phyloP scores from a whole-genome alignment of 495 filamentous ascomycete genomes.

The Penicillium bialowiezense region DNA sequence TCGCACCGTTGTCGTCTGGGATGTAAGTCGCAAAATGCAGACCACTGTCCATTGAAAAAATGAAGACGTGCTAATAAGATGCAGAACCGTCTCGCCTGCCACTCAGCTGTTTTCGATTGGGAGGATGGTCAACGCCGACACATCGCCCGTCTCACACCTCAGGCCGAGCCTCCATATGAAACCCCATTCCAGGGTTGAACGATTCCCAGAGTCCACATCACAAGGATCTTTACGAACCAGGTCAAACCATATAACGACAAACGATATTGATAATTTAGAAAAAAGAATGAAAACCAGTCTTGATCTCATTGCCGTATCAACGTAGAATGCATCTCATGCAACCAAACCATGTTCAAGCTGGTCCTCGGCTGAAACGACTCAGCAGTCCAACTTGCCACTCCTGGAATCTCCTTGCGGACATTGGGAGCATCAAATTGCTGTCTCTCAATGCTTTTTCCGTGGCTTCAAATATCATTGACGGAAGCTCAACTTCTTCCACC shows the following conservation, averaged over 20 bases:
- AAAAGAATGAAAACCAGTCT: too few species aligned
- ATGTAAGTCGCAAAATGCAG: constrained; percentile 37
- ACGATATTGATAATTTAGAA: too few species aligned
- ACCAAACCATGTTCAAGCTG: too few species aligned
- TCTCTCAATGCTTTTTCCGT: constrained; percentile 40
- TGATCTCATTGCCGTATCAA: not conserved
- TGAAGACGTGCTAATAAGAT: constrained; percentile 4
- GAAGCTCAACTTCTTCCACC: constrained; percentile 64
- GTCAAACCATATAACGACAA: not conserved
- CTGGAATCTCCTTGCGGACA: constrained; percentile 52
- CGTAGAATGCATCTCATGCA: not conserved
- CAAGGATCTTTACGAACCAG: not conserved
- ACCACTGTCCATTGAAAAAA: not conserved
- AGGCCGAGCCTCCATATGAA: constrained; percentile 74
- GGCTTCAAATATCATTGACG: constrained; percentile 42
- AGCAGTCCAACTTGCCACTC: constrained; percentile 68
- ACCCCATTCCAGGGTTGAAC: constrained; percentile 49
- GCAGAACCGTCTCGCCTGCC: constrained; percentile 69
- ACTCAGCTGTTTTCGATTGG: constrained; percentile 81
- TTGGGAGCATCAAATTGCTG: constrained; percentile 56
- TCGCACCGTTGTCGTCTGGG: constrained; percentile 62
- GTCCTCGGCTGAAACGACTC: constrained; percentile 32
- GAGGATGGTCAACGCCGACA: constrained; percentile 75
- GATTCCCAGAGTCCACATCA: not conserved
- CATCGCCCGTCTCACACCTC: constrained; percentile 79